Evolutionary conservation across 768 basidiomycete genomes (phyloP).

Genomic region (Tylopilus balloui): DNA sequence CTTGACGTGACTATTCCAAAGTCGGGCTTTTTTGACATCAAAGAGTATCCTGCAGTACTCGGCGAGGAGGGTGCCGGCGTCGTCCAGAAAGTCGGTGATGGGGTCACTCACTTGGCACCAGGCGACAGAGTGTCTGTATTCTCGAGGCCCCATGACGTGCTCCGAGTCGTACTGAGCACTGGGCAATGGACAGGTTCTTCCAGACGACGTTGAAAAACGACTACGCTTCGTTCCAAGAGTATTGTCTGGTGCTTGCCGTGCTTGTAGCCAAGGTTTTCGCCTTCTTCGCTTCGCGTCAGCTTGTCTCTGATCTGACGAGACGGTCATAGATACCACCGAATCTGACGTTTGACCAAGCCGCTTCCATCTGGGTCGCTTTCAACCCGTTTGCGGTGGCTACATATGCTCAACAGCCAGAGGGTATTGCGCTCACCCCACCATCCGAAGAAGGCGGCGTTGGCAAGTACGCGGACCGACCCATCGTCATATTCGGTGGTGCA

Average conservation of each 20-base stretch:
- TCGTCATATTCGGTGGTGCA: conserved; percentile 36
- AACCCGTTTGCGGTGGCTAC: conserved; percentile 33
- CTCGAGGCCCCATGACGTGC: no score
- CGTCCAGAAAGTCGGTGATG: conserved; percentile 33
- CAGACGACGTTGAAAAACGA: no score
- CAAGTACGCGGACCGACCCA: conserved; percentile 30
- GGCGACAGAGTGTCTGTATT: conserved; percentile 41
- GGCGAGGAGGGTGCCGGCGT: conserved; percentile 38
- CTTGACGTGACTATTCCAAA: conserved; percentile 29
- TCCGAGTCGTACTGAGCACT: no score
- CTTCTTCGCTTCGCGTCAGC: no score
- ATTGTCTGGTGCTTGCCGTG: conserved; percentile 18
- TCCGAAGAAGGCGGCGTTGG: conserved; percentile 26
- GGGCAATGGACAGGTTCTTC: no score
- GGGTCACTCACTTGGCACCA: conserved; percentile 28
- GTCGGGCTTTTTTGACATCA: conserved; percentile 12
- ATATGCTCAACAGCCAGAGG: conserved; percentile 24
- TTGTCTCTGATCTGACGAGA: no score
- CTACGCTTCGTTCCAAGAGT: no score
- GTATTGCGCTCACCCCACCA: conserved; percentile 25
- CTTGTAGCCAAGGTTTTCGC: conserved; percentile 18
- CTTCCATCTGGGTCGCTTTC: conserved; percentile 33
- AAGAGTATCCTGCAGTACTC: conserved; percentile 35
- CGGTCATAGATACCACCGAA: conserved; percentile 32
- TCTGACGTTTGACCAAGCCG: conserved; percentile 34